Evolutionary conservation across 2,329 filamentous ascomycete species (phyloP).

Genomic region (Claviceps monticola): DNA sequence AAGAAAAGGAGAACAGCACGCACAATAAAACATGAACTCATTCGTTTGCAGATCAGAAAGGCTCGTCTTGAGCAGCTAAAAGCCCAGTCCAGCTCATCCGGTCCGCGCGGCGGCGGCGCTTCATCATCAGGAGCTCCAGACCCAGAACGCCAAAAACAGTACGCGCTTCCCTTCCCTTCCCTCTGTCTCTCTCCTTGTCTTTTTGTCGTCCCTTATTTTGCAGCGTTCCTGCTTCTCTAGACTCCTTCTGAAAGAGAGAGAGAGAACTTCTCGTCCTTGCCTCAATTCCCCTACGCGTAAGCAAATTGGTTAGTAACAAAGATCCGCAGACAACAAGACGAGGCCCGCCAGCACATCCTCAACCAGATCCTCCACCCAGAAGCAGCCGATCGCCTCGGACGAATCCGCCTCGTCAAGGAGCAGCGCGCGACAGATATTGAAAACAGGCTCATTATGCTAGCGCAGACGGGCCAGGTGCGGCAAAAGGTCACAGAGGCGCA

Average conservation of each 20-base stretch:
- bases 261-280: no score
- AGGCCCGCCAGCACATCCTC: conserved; percentile 65
- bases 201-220: neutral
- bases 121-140: conserved; percentile 25
- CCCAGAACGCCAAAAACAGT: conserved; percentile 47
- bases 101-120: conserved; percentile 25
- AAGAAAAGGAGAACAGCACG: neutral
- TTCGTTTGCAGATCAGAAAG: conserved; percentile 57
- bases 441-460: conserved; percentile 83
- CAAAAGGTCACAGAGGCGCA: conserved; percentile 84
- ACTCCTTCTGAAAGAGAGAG: neutral
- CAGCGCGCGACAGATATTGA: conserved; percentile 81
- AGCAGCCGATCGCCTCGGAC: conserved; percentile 81
- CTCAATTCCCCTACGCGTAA: no score
- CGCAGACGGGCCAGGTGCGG: conserved; percentile 72
- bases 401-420: conserved; percentile 92
- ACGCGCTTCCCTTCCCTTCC: conserved; percentile 3
- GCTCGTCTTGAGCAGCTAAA: conserved; percentile 91
- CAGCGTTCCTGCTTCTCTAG: neutral
- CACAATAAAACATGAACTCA: neutral
- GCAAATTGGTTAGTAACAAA: neutral
- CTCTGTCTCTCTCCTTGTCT: neutral
- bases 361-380: conserved; percentile 89
- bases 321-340: conserved; percentile 35
- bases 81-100: conserved; percentile 44